A percentile compares a stretch with the other conserved stretches of the same genome.
Conservation (phyloP, 75 land plant genomes). For the Picea glauca region DNA sequence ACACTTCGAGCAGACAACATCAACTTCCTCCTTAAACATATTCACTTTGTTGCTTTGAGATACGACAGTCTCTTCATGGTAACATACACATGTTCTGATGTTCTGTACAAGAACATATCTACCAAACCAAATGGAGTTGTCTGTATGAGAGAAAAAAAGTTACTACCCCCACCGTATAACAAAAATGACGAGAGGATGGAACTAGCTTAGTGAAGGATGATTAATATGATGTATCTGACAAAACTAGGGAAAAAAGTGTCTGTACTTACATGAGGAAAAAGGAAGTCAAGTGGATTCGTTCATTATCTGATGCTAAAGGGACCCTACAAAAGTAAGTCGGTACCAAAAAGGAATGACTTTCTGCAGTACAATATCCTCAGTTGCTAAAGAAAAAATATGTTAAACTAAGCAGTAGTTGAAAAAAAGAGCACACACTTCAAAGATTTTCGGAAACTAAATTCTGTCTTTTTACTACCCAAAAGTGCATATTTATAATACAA, state of each 20-base stretch:
- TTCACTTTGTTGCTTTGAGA: not conserved
- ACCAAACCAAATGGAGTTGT: not conserved
- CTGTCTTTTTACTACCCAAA: too few species aligned
- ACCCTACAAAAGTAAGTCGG: not conserved
- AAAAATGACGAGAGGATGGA: not conserved
- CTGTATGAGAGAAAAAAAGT: not conserved
- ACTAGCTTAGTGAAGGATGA: not conserved
- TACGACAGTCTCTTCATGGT: not conserved
- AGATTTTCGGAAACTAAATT: too few species aligned
- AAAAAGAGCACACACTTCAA: too few species aligned
- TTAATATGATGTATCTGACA: too few species aligned
- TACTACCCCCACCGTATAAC: not conserved
- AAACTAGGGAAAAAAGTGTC: not conserved
- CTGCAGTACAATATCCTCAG: not conserved
- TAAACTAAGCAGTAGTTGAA: too few species aligned
- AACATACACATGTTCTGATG: not conserved
- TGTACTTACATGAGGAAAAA: not conserved
- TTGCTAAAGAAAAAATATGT: not conserved
- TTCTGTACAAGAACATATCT: not conserved
- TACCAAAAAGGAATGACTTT: not conserved
- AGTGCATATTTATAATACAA: too few species aligned
- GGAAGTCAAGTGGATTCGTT: not conserved
- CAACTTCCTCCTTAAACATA: not conserved
- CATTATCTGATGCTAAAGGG: conserved; percentile 1
- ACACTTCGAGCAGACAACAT: not conserved